phyloP scores from a whole-genome alignment of 1,284 basidiomycete species.

The Rhodotorula glutinis region DNA sequence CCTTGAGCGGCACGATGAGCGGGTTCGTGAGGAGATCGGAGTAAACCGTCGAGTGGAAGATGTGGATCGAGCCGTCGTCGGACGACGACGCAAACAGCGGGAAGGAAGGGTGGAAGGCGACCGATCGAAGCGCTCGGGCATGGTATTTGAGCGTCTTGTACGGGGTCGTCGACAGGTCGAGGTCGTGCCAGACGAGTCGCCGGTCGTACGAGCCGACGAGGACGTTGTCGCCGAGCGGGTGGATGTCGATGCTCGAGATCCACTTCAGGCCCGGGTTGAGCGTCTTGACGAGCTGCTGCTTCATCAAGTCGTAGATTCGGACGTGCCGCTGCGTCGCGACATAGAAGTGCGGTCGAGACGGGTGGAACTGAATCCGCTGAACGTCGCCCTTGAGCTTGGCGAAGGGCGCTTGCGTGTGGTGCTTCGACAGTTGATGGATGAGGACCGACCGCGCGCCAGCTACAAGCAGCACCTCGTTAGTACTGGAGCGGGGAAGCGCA shows the following conservation, averaged over 20 bases:
- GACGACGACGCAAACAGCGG: conserved; percentile 94
- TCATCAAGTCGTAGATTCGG: conserved; percentile 88
- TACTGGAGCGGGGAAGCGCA: too few species aligned
- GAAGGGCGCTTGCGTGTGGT: conserved; percentile 97
- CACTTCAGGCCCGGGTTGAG: conserved; percentile 88
- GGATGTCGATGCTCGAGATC: conserved; percentile 95
- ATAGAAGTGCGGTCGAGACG: conserved; percentile 89
- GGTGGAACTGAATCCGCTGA: conserved; percentile 92
- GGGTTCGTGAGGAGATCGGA: conserved; percentile 93
- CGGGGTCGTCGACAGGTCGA: conserved; percentile 90
- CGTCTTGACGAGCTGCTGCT: conserved; percentile 89
- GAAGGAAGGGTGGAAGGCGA: conserved; percentile 89
- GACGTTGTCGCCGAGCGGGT: conserved; percentile 91
- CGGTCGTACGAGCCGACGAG: conserved; percentile 97
- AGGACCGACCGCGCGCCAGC: conserved; percentile 71
- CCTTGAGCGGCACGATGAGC: conserved; percentile 94
- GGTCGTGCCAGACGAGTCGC: conserved; percentile 97
- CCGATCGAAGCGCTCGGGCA: conserved; percentile 80
- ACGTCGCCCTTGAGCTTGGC: conserved; percentile 85
- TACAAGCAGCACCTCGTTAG: conserved; percentile 48
- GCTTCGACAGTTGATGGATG: conserved; percentile 90
- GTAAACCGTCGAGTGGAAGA: conserved; percentile 95
- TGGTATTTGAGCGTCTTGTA: conserved; percentile 98
- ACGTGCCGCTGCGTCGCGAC: conserved; percentile 98
- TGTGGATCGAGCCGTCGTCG: conserved; percentile 93